Conservation (phyloP, 352 stramenopile genomes). For the Globisporangium acanthophoron region DNA sequence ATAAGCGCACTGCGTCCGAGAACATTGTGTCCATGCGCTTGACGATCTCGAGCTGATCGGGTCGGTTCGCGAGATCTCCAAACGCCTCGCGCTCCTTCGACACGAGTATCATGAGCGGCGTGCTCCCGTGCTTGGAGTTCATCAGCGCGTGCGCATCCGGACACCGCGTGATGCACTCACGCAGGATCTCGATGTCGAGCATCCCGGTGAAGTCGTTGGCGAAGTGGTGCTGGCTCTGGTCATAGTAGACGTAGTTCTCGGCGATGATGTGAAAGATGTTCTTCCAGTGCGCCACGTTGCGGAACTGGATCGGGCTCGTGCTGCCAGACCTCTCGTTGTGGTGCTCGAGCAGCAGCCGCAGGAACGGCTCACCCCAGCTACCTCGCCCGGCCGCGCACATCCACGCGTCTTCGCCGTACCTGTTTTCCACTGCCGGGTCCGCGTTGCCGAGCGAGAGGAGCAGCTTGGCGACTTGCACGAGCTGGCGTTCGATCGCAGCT, state of each 20-base stretch:
- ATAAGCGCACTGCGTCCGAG: slow-evolving; percentile 38
- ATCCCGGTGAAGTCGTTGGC: slow-evolving; percentile 11
- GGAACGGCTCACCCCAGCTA: slow-evolving; percentile 26
- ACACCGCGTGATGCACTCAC: slow-evolving; percentile 26
- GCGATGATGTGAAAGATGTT: slow-evolving; percentile 63
- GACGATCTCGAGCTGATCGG: background rate
- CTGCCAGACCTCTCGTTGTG: slow-evolving; percentile 22
- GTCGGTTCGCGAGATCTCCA: slow-evolving; percentile 6
- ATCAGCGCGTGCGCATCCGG: slow-evolving; percentile 26
- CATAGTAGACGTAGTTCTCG: background rate
- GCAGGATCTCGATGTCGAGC: slow-evolving; percentile 26
- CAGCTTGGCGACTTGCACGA: slow-evolving; percentile 36
- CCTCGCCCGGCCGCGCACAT: slow-evolving; percentile 35
- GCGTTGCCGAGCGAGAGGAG: slow-evolving; percentile 37
- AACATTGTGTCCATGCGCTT: slow-evolving; percentile 27
- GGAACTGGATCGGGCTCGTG: slow-evolving; percentile 10
- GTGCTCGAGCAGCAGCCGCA: slow-evolving; percentile 44
- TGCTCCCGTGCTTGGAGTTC: slow-evolving; percentile 32
- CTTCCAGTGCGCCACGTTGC: background rate
- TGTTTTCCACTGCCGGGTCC: slow-evolving; percentile 24
- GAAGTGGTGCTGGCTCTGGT: no score
- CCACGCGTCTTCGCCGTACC: slow-evolving; percentile 46
- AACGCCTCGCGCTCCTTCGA: slow-evolving; percentile 15
- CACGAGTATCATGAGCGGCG: slow-evolving; percentile 44
- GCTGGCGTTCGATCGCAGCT: slow-evolving; percentile 38